These are phyloP conservation scores for Cylindrodendrum hubeiense DNA, from an alignment of 2,329 filamentous ascomycete genomes.

Conservation along the genomic window DNA sequence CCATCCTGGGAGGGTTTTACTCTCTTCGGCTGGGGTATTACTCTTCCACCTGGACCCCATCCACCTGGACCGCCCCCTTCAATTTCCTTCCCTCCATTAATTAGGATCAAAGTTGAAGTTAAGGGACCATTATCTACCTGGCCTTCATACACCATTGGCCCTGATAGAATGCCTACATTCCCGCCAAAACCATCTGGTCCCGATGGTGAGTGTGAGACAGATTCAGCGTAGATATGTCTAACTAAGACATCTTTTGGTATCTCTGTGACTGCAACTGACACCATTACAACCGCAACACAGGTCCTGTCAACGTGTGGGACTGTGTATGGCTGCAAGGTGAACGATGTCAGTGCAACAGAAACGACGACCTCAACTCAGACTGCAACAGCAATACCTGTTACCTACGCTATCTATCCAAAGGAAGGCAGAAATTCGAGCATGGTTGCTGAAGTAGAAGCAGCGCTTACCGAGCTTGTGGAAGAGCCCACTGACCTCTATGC, in stretches of 20 bases:
- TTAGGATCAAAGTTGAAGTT: not conserved
- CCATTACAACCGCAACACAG: not conserved
- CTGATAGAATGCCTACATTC: conserved; percentile 4
- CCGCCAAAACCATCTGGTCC: not conserved
- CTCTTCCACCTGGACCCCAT: not conserved
- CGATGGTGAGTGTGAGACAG: not conserved
- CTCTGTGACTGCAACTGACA: not conserved
- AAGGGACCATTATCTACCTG: not conserved
- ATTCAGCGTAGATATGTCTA: not conserved
- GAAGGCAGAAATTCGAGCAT: not conserved
- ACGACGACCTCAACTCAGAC: not conserved
- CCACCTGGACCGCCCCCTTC: not conserved
- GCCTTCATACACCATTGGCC: conserved; percentile 7
- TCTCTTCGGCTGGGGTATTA: not conserved
- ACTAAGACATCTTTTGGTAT: not conserved
- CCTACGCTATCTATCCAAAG: conserved; percentile 1
- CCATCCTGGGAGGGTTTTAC: not conserved
- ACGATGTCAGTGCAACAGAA: not conserved
- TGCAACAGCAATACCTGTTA: not conserved
- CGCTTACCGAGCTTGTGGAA: not conserved
- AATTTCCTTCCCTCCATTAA: not conserved
- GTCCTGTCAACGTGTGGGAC: conserved; percentile 4
- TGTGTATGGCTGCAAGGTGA: not conserved
- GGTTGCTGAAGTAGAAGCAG: not conserved
- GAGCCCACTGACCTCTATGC: not conserved